Percentiles rank a stretch among this genome's conserved stretches.
Evolutionary conservation across 1,139 yeast genomes (phyloP).

Genomic region (Ogataea hybrid): DNA sequence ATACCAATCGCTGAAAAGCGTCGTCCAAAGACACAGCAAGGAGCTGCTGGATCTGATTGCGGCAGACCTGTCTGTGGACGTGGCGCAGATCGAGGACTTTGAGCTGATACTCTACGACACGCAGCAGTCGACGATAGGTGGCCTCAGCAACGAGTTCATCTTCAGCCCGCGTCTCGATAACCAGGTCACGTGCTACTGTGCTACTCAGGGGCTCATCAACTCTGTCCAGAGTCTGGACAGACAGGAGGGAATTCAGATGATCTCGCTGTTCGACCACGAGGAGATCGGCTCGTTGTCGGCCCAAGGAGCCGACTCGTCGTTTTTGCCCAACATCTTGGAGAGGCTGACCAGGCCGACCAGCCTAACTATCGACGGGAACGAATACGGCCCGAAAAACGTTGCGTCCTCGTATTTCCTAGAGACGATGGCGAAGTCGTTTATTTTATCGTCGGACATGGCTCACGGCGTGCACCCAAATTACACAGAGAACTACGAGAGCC

Average conservation of each 20-base stretch:
- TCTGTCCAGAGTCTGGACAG: conserved; percentile 43
- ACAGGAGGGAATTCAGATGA: conserved; percentile 62
- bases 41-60: conserved; percentile 71
- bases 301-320: conserved; percentile 95
- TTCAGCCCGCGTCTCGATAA: conserved; percentile 95
- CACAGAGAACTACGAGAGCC: conserved; percentile 65
- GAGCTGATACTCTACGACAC: conserved; percentile 88
- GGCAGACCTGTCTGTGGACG: conserved; percentile 50
- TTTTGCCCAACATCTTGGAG: conserved; percentile 72
- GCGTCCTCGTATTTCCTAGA: conserved; percentile 46
- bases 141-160: conserved; percentile 84
- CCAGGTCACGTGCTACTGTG: conserved; percentile 80
- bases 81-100: conserved; percentile 73
- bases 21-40: conserved; percentile 72
- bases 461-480: conserved; percentile 97
- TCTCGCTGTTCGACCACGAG: conserved; percentile 90
- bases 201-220: conserved; percentile 67
- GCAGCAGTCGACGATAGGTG: conserved; percentile 81
- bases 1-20: conserved; percentile 63
- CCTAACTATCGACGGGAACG: conserved; percentile 38
- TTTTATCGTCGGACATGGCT: conserved; percentile 93
- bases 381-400: conserved; percentile 26
- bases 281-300: conserved; percentile 93
- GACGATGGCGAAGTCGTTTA: conserved; percentile 77
- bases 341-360: conserved; percentile 56